A percentile compares a stretch with the other conserved stretches of the same genome.
phyloP scores from a whole-genome alignment of 108 stramenopile genomes.

The Seminavis robusta region DNA sequence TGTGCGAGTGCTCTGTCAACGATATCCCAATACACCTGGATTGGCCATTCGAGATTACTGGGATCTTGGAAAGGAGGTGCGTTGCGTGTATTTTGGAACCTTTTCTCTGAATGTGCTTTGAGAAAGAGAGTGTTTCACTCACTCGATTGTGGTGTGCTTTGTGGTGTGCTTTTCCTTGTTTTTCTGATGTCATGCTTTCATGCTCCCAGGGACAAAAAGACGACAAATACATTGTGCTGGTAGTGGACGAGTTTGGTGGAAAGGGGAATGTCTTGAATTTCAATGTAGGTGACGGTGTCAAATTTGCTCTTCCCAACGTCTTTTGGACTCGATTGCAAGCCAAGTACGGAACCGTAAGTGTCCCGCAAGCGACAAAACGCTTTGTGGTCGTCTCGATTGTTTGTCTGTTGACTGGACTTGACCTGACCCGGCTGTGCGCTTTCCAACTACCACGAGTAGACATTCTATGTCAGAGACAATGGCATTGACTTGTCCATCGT shows the following conservation, averaged over 20 bases:
- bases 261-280: constrained; percentile 80
- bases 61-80: constrained; percentile 79
- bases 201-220: constrained; percentile 64
- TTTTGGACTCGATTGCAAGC: constrained; percentile 80
- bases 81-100: not conserved
- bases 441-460: constrained; percentile 17
- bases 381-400: not conserved
- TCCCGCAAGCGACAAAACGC: too few relatives aligned
- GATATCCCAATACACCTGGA: constrained; percentile 82
- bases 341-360: constrained; percentile 76
- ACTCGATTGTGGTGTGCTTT: too few relatives aligned
- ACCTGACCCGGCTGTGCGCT: not conserved
- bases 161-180: too few relatives aligned
- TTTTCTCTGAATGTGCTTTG: too few relatives aligned
- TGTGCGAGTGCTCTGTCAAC: constrained; percentile 75
- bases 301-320: constrained; percentile 80
- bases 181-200: not conserved
- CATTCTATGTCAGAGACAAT: constrained; percentile 82
- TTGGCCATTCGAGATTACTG: constrained; percentile 70
- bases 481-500: constrained; percentile 79
- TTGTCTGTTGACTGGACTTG: not conserved
- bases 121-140: too few relatives aligned
- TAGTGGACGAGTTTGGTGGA: constrained; percentile 86
- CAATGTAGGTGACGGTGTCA: constrained; percentile 80
- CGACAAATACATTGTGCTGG: constrained; percentile 84